Percentiles rank a stretch among this genome's conserved stretches.
Evolutionary conservation across 2,329 filamentous ascomycete species (phyloP).

Genomic region (Ceratocystis colombiana): DNA sequence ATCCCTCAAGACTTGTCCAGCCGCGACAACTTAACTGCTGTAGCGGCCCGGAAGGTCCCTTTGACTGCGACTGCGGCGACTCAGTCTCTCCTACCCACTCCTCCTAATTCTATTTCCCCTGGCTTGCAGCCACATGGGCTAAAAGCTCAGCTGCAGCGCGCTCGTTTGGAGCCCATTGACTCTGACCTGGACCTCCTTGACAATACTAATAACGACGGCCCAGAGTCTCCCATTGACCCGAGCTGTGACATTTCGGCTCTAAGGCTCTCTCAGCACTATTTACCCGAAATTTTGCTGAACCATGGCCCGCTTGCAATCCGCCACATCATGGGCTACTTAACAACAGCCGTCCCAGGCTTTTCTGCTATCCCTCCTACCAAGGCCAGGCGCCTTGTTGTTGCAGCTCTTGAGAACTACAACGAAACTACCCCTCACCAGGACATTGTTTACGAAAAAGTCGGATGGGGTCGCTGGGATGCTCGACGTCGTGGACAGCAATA

Average conservation of each 20-base stretch:
- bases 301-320: conserved; percentile 89
- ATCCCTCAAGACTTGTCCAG: conserved; percentile 50
- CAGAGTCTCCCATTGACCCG: conserved; percentile 51
- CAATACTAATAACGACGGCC: conserved; percentile 32
- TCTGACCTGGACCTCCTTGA: conserved; percentile 83
- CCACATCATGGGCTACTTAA: conserved; percentile 89
- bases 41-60: conserved; percentile 56
- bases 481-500: conserved; percentile 56
- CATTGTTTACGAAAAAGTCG: conserved; percentile 86
- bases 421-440: conserved; percentile 48
- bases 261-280: conserved; percentile 79
- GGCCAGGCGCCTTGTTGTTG: conserved; percentile 83
- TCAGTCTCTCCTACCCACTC: conserved; percentile 65
- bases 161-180: conserved; percentile 55
- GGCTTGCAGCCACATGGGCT: conserved; percentile 71
- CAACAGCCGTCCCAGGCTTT: conserved; percentile 85
- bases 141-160: conserved; percentile 55
- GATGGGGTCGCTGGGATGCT: conserved; percentile 94
- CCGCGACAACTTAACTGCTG: conserved; percentile 64
- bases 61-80: conserved; percentile 46
- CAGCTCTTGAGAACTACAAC: conserved; percentile 71
- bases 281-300: conserved; percentile 79
- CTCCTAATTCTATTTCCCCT: conserved; percentile 90
- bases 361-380: conserved; percentile 80
- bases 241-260: conserved; percentile 72